Evolutionary conservation across 495 filamentous ascomycete species (phyloP).

Genomic region (Staphylotrichum longicolle): DNA sequence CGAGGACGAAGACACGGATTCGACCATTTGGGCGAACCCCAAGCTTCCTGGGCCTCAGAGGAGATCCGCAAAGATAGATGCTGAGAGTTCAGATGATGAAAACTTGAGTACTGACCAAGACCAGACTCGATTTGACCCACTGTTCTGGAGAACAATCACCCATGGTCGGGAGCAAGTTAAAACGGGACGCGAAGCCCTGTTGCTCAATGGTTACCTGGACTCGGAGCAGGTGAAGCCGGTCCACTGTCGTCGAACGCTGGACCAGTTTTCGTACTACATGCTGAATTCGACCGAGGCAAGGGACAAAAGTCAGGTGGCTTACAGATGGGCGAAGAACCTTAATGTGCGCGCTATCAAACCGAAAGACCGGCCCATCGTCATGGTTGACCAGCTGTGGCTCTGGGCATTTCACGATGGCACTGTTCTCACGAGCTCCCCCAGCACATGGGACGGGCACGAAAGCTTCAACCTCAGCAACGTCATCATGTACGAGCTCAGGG

Average conservation of each 20-base stretch:
- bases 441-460: slow-evolving; percentile 14
- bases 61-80: not conserved
- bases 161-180: slow-evolving; percentile 7
- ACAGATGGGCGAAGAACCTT: slow-evolving; percentile 20
- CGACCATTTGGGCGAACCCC: not conserved
- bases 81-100: slow-evolving; percentile 17
- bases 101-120: slow-evolving; percentile 8
- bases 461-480: slow-evolving; percentile 19
- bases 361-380: slow-evolving; percentile 24
- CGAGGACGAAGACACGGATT: slow-evolving; percentile 12
- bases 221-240: slow-evolving; percentile 19
- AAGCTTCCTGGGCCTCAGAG: not conserved
- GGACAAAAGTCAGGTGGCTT: slow-evolving; percentile 25
- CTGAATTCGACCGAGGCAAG: slow-evolving; percentile 22
- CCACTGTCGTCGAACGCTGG: slow-evolving; percentile 25
- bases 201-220: slow-evolving; percentile 20
- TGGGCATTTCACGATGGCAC: slow-evolving; percentile 26
- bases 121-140: slow-evolving; percentile 12
- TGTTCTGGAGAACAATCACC: not conserved
- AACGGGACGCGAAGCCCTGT: slow-evolving; percentile 12
- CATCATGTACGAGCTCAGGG: slow-evolving; percentile 14
- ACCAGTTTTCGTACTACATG: slow-evolving; percentile 28
- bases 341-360: slow-evolving; percentile 2
- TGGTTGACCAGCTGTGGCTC: slow-evolving; percentile 29
- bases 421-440: slow-evolving; percentile 24